Evolutionary conservation across 495 filamentous ascomycete genomes (phyloP).

Genomic region (Coniosporium apollinis): DNA sequence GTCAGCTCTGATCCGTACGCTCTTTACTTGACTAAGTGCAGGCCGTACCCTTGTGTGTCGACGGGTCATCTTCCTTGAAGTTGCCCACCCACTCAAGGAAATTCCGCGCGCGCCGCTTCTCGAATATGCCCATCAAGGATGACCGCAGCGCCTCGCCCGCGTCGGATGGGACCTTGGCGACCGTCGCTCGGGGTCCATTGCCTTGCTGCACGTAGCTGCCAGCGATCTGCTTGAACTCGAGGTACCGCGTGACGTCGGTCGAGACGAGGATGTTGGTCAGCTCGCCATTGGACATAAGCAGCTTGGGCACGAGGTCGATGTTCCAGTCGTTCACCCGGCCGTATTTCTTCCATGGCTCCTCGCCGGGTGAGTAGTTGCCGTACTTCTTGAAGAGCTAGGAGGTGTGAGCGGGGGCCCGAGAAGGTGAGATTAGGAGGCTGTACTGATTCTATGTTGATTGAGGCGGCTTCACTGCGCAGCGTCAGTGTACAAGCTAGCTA

Average conservation of each 20-base stretch:
- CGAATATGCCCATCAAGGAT: conserved; percentile 89
- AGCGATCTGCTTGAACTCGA: conserved; percentile 96
- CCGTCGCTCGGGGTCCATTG: conserved; percentile 59
- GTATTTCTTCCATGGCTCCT: conserved; percentile 96
- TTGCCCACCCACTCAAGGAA: conserved; percentile 95
- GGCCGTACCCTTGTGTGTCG: conserved; percentile 66
- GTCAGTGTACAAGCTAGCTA: conserved; percentile 17
- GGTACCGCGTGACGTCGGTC: conserved; percentile 91
- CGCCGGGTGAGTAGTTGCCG: conserved; percentile 59
- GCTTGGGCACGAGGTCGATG: conserved; percentile 94
- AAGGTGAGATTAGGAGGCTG: not conserved
- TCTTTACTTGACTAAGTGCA: not conserved
- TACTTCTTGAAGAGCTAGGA: conserved; percentile 84
- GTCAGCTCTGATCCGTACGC: not conserved
- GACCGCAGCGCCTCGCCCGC: conserved; percentile 80
- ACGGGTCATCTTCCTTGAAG: conserved; percentile 68
- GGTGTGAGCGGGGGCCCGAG: not conserved
- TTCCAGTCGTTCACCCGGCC: conserved; percentile 97
- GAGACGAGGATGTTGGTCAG: conserved; percentile 94
- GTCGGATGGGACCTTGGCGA: conserved; percentile 93
- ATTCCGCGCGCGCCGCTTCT: conserved; percentile 91
- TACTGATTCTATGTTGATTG: conserved; percentile 85
- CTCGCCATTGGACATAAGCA: conserved; percentile 96
- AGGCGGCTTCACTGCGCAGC: conserved; percentile 64
- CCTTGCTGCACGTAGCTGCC: conserved; percentile 95